A percentile compares a stretch with the other conserved stretches of the same genome.
These are phyloP conservation scores for Tolypocladium ovalisporum DNA, from an alignment of 2,329 filamentous ascomycete species.

Conservation along the genomic window DNA sequence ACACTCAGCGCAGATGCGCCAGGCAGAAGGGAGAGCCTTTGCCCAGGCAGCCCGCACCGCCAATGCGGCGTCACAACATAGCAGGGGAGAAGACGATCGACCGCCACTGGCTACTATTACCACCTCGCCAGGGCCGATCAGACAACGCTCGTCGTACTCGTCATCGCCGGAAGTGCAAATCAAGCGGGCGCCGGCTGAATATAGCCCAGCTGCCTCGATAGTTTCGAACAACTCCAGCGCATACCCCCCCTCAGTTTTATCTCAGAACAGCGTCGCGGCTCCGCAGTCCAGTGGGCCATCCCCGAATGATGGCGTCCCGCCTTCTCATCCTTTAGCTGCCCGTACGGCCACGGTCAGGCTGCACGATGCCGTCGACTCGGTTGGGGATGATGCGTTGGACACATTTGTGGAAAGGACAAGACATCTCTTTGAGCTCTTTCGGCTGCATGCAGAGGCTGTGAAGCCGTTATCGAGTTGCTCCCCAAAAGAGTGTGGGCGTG, in stretches of 20 bases:
- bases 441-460: slow-evolving; percentile 63
- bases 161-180: slow-evolving; percentile 17
- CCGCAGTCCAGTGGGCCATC: slow-evolving; percentile 13
- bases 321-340: slow-evolving; percentile 14
- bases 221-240: slow-evolving; percentile 19
- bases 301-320: slow-evolving; percentile 9
- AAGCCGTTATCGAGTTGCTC: slow-evolving; percentile 54
- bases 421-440: slow-evolving; percentile 67
- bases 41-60: slow-evolving; percentile 32
- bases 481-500: slow-evolving; percentile 58
- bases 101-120: slow-evolving; percentile 7
- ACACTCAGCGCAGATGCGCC: slow-evolving; percentile 48
- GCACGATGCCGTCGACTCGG: slow-evolving; percentile 29
- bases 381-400: slow-evolving; percentile 54
- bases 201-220: slow-evolving; percentile 30
- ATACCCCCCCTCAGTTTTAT: slow-evolving; percentile 12
- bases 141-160: slow-evolving; percentile 11
- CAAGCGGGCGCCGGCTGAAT: slow-evolving; percentile 17
- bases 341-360: slow-evolving; percentile 26
- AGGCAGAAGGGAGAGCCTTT: slow-evolving; percentile 49
- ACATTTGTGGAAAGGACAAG: slow-evolving; percentile 61
- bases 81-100: slow-evolving; percentile 18
- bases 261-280: slow-evolving; percentile 7
- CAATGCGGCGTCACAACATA: slow-evolving; percentile 20
- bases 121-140: slow-evolving; percentile 15